A percentile compares a stretch with the other conserved stretches of the same genome.
Evolutionary conservation across 2,329 filamentous ascomycete genomes (phyloP).

Genomic region (Neonectria ditissima): DNA sequence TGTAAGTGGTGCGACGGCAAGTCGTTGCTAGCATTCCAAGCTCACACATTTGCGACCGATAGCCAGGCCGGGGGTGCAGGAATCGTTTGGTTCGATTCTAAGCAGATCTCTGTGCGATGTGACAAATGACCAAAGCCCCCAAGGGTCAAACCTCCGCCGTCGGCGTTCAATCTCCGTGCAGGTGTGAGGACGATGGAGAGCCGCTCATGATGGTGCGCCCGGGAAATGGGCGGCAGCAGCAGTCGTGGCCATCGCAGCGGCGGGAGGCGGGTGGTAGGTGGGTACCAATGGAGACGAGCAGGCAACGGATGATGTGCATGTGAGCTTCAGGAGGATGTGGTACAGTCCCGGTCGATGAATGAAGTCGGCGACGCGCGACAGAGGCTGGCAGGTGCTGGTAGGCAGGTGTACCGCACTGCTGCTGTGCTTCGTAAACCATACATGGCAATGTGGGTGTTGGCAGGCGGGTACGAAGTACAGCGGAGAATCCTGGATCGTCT

Average conservation of each 20-base stretch:
- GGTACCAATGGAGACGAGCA: constrained; percentile 26
- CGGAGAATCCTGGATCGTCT: constrained; percentile 30
- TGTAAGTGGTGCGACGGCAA: constrained; percentile 40
- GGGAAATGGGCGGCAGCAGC: constrained; percentile 17
- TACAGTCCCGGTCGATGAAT: constrained; percentile 26
- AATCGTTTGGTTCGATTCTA: constrained; percentile 45
- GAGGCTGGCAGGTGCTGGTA: constrained; percentile 9
- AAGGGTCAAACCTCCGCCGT: constrained; percentile 41
- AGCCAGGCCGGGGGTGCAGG: constrained; percentile 28
- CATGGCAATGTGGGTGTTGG: constrained; percentile 8
- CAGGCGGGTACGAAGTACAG: constrained; percentile 24
- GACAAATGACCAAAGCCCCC: constrained; percentile 60
- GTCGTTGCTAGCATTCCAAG: constrained; percentile 33
- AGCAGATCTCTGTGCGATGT: constrained; percentile 61
- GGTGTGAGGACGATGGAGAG: constrained; percentile 1
- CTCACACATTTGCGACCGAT: constrained; percentile 26
- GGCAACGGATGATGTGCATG: constrained; percentile 29
- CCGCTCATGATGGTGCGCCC: not conserved
- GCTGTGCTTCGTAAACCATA: constrained; percentile 2
- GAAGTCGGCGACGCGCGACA: constrained; percentile 32
- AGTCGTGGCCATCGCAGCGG: constrained; percentile 19
- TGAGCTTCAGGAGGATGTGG: constrained; percentile 32
- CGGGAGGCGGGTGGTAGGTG: constrained; percentile 22
- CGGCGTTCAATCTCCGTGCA: constrained; percentile 15
- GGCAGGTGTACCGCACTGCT: constrained; percentile 7